Percentiles rank a stretch among this genome's conserved stretches.
Conservation (phyloP, 345 rosid species). For the Mercurialis annua region DNA sequence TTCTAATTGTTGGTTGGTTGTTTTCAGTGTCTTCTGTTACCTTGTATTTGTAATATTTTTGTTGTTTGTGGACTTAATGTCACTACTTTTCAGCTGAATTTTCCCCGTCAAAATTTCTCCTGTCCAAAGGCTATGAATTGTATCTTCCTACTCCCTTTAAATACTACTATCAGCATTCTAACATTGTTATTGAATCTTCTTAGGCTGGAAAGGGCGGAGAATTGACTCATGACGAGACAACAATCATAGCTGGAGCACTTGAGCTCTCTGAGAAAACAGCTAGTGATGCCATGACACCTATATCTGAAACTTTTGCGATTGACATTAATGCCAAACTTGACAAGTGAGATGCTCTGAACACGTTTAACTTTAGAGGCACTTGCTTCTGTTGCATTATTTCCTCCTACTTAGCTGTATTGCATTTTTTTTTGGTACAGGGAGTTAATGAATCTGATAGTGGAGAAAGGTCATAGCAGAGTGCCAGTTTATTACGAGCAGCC, state of each 20-base stretch:
- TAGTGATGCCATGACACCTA: conserved; percentile 87
- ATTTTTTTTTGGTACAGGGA: conserved; percentile 41
- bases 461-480: conserved; percentile 97
- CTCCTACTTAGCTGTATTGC: conserved; percentile 14
- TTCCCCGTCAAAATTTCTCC: not conserved
- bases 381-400: conserved; percentile 13
- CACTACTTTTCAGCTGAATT: not conserved
- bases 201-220: conserved; percentile 99
- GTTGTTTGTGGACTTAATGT: not conserved
- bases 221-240: conserved; percentile 93
- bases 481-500: conserved; percentile 92
- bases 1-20: not conserved
- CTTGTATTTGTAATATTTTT: not conserved
- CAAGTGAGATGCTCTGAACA: conserved; percentile 43
- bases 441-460: conserved; percentile 74
- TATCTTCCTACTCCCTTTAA: no score
- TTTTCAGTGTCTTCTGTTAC: not conserved
- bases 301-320: conserved; percentile 70
- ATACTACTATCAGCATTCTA: not conserved
- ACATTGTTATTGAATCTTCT: not conserved
- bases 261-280: conserved; percentile 85
- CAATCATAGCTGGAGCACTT: conserved; percentile 98
- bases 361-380: conserved; percentile 9
- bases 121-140: not conserved
- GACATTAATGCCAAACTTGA: conserved; percentile 83